Evolutionary conservation across 2,329 filamentous ascomycete species (phyloP).

Genomic region (Sporothrix pseudoabietina): DNA sequence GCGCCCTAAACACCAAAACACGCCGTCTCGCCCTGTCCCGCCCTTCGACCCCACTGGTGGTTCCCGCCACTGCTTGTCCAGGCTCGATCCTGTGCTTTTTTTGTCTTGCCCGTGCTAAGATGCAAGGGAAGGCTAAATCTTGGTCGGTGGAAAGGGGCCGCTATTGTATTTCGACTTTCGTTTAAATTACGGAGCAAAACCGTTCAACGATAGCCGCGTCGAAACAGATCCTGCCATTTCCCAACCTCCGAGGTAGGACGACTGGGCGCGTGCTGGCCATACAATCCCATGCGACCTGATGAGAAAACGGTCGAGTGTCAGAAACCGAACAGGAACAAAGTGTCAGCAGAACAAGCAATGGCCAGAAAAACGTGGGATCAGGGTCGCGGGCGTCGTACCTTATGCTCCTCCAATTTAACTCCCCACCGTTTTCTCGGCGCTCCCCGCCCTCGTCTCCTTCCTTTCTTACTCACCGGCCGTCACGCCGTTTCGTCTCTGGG

Average conservation of each 20-base stretch:
- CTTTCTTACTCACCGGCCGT: not conserved
- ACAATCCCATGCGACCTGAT: not conserved
- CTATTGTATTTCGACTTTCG: slow-evolving; percentile 21
- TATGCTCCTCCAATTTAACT: slow-evolving; percentile 23
- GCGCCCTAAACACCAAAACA: slow-evolving; percentile 28
- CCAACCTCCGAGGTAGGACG: not conserved
- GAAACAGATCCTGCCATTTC: not conserved
- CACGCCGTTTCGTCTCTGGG: not conserved
- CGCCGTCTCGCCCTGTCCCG: slow-evolving; percentile 28
- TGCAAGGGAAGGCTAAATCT: slow-evolving; percentile 3
- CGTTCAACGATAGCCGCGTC: not conserved
- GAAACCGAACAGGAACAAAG: slow-evolving; percentile 7
- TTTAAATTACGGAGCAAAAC: slow-evolving; percentile 24
- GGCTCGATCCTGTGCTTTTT: slow-evolving; percentile 7
- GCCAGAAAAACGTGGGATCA: slow-evolving; percentile 15
- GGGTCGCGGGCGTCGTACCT: slow-evolving; percentile 12
- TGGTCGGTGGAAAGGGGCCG: slow-evolving; percentile 1
- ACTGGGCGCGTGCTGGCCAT: not conserved
- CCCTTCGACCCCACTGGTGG: slow-evolving; percentile 15
- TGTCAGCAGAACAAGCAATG: not conserved
- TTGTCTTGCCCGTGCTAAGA: not conserved
- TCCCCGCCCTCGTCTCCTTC: not conserved
- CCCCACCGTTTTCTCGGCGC: slow-evolving; percentile 5
- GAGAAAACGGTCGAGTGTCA: not conserved
- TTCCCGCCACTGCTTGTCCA: slow-evolving; percentile 15